These are phyloP conservation scores for Trichoderma sp. DNA, from an alignment of 2,329 filamentous ascomycete species.

Conservation along the genomic window DNA sequence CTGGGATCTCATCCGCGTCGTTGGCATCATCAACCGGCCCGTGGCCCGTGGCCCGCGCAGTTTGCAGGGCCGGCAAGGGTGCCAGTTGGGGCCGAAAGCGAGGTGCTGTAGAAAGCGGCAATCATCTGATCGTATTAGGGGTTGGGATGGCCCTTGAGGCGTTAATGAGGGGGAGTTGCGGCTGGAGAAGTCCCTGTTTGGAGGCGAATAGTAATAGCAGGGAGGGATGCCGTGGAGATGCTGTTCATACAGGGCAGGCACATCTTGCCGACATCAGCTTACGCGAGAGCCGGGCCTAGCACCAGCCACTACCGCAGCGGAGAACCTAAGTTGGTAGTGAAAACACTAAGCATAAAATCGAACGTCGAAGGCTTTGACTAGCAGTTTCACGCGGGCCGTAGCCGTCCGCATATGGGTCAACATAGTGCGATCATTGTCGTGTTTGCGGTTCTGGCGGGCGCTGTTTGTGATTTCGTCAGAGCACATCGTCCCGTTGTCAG, in stretches of 20 bases:
- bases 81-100: background rate
- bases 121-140: background rate
- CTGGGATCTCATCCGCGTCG: background rate
- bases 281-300: background rate
- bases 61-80: background rate
- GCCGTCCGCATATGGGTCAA: background rate
- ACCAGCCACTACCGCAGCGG: background rate
- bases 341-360: background rate
- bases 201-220: background rate
- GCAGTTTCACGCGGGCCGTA: background rate
- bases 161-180: background rate
- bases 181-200: background rate
- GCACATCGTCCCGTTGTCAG: background rate
- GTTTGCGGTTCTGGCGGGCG: too few species aligned
- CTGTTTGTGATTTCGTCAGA: background rate
- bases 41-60: background rate
- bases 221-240: background rate
- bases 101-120: background rate
- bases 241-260: background rate
- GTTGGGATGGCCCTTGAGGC: background rate
- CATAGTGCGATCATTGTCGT: background rate
- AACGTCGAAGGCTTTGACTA: background rate
- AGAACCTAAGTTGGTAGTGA: background rate
- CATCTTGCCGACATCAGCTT: slow-evolving; percentile 11
- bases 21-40: slow-evolving; percentile 1